phyloP scores from a whole-genome alignment of 495 filamentous ascomycete genomes.

The Melanomma pulvis-pyrius region DNA sequence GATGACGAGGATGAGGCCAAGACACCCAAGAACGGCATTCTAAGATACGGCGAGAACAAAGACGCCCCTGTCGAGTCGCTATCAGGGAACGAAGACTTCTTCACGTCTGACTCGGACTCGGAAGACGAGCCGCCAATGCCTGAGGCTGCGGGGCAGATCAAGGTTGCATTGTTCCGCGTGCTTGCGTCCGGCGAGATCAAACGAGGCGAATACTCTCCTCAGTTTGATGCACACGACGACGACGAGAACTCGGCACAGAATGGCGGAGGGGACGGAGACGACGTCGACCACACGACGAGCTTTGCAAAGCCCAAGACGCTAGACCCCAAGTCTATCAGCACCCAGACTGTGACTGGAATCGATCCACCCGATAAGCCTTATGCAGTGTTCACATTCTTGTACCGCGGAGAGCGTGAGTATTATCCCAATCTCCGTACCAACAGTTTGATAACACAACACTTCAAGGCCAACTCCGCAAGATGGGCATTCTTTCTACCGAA shows the following conservation, averaged over 20 bases:
- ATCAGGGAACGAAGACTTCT: conserved; percentile 69
- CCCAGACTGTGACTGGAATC: conserved; percentile 98
- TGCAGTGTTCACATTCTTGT: conserved; percentile 97
- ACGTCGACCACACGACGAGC: conserved; percentile 96
- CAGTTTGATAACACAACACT: conserved; percentile 25
- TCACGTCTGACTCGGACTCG: conserved; percentile 67
- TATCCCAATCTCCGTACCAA: conserved; percentile 23
- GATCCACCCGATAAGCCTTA: conserved; percentile 94
- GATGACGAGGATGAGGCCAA: conserved; percentile 53
- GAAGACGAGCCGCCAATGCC: conserved; percentile 83
- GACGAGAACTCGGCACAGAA: conserved; percentile 62
- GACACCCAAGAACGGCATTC: conserved; percentile 57
- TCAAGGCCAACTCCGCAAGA: conserved; percentile 89
- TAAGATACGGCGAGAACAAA: conserved; percentile 76
- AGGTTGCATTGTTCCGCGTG: conserved; percentile 94
- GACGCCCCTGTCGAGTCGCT: conserved; percentile 72
- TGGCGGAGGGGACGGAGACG: conserved; percentile 57
- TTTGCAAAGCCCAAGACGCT: conserved; percentile 97
- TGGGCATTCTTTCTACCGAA: conserved; percentile 74
- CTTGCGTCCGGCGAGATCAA: conserved; percentile 96
- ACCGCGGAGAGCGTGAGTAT: conserved; percentile 87
- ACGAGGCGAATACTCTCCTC: conserved; percentile 94
- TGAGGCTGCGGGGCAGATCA: conserved; percentile 96
- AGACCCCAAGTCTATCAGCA: conserved; percentile 96
- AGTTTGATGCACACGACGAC: conserved; percentile 96